phyloP scores from a whole-genome alignment of 495 filamentous ascomycete species.

The Trichoderma virens region DNA sequence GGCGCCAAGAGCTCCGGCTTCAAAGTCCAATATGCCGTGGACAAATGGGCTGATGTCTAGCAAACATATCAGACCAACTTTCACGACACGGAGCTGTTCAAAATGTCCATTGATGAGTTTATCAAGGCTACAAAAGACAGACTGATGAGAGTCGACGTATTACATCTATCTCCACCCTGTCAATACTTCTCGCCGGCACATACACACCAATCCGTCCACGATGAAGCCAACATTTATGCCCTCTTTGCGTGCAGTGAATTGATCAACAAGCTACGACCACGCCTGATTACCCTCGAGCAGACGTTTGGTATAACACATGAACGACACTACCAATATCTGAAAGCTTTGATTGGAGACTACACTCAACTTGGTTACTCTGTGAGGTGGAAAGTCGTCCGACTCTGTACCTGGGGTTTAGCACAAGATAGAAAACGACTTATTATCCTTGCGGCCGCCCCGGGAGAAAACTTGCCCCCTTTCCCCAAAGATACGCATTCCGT shows the following conservation, averaged over 20 bases:
- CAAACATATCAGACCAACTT: slow-evolving; percentile 57
- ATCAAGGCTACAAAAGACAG: slow-evolving; percentile 16
- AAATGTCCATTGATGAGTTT: slow-evolving; percentile 43
- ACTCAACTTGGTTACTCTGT: slow-evolving; percentile 62
- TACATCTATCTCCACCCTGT: slow-evolving; percentile 80
- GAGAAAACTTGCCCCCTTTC: slow-evolving; percentile 63
- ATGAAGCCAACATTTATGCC: slow-evolving; percentile 66
- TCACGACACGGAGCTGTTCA: slow-evolving; percentile 31
- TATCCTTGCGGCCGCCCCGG: slow-evolving; percentile 72
- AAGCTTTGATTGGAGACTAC: slow-evolving; percentile 56
- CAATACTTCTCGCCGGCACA: slow-evolving; percentile 76
- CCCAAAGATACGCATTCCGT: slow-evolving; percentile 60
- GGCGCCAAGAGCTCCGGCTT: slow-evolving; percentile 60
- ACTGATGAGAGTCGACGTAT: slow-evolving; percentile 52
- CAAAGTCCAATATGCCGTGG: slow-evolving; percentile 52
- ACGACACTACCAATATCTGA: slow-evolving; percentile 46
- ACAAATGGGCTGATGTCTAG: slow-evolving; percentile 48
- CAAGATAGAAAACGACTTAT: slow-evolving; percentile 51
- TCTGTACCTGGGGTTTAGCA: slow-evolving; percentile 36
- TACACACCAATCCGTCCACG: slow-evolving; percentile 53
- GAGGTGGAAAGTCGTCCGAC: slow-evolving; percentile 41
- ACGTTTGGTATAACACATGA: slow-evolving; percentile 57
- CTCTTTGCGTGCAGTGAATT: slow-evolving; percentile 57
- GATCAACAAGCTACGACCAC: slow-evolving; percentile 52
- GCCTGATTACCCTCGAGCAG: slow-evolving; percentile 78